Evolutionary conservation across 495 filamentous ascomycete species (phyloP).

Genomic region (Diplogelasinospora grovesii): DNA sequence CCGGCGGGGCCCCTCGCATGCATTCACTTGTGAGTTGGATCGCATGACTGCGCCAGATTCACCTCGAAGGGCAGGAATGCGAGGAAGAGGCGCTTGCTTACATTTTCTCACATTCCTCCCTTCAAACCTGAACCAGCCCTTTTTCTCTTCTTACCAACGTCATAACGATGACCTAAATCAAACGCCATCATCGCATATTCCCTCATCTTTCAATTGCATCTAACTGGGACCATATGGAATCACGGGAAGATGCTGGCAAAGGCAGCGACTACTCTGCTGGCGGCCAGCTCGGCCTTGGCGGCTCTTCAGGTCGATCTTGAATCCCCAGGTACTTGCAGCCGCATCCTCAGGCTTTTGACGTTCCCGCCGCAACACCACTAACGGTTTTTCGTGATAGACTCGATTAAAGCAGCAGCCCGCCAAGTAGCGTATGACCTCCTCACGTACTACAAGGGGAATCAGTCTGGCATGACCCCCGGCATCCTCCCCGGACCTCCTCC

Average conservation of each 20-base stretch:
- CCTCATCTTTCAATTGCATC: neutral
- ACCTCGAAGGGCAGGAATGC: neutral
- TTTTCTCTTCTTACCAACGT: neutral
- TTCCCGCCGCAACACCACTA: neutral
- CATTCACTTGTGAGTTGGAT: neutral
- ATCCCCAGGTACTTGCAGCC: conserved; percentile 1
- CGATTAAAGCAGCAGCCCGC: conserved; percentile 52
- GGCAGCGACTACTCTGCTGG: neutral
- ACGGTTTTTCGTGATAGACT: conserved; percentile 29
- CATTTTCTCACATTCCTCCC: neutral
- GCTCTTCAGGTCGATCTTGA: conserved; percentile 8
- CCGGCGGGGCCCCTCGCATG: neutral
- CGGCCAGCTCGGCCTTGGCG: conserved; percentile 1
- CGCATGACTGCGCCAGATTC: too few species aligned
- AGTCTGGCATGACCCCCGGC: conserved; percentile 54
- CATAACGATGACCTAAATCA: too few species aligned
- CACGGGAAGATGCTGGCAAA: conserved; percentile 2
- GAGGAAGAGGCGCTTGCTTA: neutral
- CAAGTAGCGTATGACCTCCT: conserved; percentile 58
- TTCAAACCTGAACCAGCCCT: neutral
- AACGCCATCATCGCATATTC: too few species aligned
- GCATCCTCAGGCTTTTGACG: too few species aligned
- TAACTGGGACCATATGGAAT: neutral
- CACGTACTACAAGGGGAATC: conserved; percentile 53
- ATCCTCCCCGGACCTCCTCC: conserved; percentile 49